Evolutionary conservation across 1,284 basidiomycete species (phyloP).

Genomic region (Caloboletus inedulis): DNA sequence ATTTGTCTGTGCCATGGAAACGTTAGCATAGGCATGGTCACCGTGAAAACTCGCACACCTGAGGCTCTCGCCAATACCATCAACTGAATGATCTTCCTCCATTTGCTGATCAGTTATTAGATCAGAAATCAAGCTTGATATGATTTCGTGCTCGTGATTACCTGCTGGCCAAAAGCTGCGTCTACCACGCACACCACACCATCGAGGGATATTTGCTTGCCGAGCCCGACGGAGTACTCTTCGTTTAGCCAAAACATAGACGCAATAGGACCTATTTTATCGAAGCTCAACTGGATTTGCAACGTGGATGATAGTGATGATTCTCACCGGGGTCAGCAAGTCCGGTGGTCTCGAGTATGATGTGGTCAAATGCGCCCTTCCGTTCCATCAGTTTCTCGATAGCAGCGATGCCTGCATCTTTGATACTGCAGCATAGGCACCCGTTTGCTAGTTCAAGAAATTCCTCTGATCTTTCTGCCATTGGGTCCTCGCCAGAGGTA

Average conservation of each 20-base stretch:
- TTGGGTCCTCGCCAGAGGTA: constrained; percentile 61
- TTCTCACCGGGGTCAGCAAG: constrained; percentile 82
- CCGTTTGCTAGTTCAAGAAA: constrained; percentile 90
- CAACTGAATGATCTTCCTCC: constrained; percentile 65
- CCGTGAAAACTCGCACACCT: constrained; percentile 44
- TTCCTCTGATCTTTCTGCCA: constrained; percentile 66
- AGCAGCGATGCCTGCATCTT: constrained; percentile 85
- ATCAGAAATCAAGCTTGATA: constrained; percentile 10
- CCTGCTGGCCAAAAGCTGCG: constrained; percentile 79
- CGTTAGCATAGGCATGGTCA: background rate
- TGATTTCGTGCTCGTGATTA: constrained; percentile 30
- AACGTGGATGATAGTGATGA: background rate
- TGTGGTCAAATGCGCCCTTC: constrained; percentile 87
- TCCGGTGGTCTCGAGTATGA: constrained; percentile 90
- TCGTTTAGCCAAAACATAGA: constrained; percentile 92
- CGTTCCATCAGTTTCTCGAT: constrained; percentile 85
- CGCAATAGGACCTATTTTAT: constrained; percentile 64
- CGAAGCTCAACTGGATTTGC: background rate
- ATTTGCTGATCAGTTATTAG: constrained; percentile 61
- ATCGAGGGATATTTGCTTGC: constrained; percentile 75
- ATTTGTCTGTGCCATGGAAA: constrained; percentile 65
- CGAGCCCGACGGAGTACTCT: constrained; percentile 71
- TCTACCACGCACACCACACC: constrained; percentile 92
- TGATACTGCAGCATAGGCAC: constrained; percentile 92
- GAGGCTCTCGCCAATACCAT: constrained; percentile 72